Evolutionary conservation across 2,329 filamentous ascomycete genomes (phyloP).

Genomic region (Pyrenophora tritici-repentis): DNA sequence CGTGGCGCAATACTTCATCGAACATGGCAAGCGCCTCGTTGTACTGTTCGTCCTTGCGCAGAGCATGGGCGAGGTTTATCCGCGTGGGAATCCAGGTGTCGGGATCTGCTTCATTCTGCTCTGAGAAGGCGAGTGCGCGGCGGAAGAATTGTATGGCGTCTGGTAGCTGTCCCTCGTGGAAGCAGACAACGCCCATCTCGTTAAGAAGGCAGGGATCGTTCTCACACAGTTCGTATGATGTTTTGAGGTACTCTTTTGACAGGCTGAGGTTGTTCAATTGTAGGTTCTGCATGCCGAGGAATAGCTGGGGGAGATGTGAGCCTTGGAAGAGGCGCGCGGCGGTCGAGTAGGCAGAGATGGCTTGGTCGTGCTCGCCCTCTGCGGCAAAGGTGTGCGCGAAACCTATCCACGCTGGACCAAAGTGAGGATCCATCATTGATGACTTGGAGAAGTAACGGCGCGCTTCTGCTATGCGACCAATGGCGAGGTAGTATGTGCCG

Average conservation of each 20-base stretch:
- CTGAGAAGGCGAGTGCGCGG: slow-evolving; percentile 75
- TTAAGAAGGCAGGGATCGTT: slow-evolving; percentile 90
- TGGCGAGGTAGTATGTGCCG: slow-evolving; percentile 90
- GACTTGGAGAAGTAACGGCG: slow-evolving; percentile 93
- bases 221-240: slow-evolving; percentile 80
- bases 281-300: slow-evolving; percentile 97
- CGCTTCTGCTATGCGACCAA: slow-evolving; percentile 87
- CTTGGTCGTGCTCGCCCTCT: slow-evolving; percentile 97
- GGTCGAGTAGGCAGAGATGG: slow-evolving; percentile 95
- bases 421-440: slow-evolving; percentile 96
- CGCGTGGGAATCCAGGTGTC: slow-evolving; percentile 82
- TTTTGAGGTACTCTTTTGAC: slow-evolving; percentile 91
- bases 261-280: slow-evolving; percentile 93
- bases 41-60: slow-evolving; percentile 71
- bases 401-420: slow-evolving; percentile 96
- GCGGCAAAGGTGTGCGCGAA: slow-evolving; percentile 98
- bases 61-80: slow-evolving; percentile 87
- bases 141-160: slow-evolving; percentile 79
- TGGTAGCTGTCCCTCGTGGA: slow-evolving; percentile 80
- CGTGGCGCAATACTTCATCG: slow-evolving; percentile 82
- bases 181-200: slow-evolving; percentile 94
- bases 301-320: slow-evolving; percentile 92
- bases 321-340: slow-evolving; percentile 94
- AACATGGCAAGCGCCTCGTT: slow-evolving; percentile 79
- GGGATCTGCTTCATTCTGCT: slow-evolving; percentile 80